These are phyloP conservation scores for Hippophae tibetana DNA, from an alignment of 306 rosid genomes.

Conservation along the genomic window DNA sequence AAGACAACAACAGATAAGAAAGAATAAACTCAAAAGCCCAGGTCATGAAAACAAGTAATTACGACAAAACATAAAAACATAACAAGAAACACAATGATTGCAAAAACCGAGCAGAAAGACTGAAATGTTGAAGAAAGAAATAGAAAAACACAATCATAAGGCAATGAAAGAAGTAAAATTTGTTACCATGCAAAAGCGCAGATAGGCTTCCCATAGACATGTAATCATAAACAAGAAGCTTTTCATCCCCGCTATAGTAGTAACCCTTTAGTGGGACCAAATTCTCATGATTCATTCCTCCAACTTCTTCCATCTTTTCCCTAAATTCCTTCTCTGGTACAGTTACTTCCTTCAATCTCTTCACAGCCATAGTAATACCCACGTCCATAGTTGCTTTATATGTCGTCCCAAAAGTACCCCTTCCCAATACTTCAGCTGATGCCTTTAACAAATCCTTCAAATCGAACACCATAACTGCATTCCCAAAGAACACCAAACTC, in stretches of 20 bases:
- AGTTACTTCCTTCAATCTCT: constrained; percentile 75
- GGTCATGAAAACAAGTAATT: constrained; percentile 7
- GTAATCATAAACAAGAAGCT: constrained; percentile 72
- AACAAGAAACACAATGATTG: constrained; percentile 18
- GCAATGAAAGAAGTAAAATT: constrained; percentile 10
- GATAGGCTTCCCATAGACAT: constrained; percentile 94
- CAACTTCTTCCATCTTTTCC: constrained; percentile 63
- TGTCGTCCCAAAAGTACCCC: constrained; percentile 84
- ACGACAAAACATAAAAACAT: constrained; percentile 11
- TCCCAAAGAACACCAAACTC: constrained; percentile 61
- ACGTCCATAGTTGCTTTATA: constrained; percentile 67
- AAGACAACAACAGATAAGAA: not conserved
- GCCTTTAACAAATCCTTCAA: constrained; percentile 82
- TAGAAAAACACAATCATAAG: constrained; percentile 3
- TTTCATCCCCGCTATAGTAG: constrained; percentile 62
- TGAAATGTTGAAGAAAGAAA: constrained; percentile 12
- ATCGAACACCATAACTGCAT: constrained; percentile 48
- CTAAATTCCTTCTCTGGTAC: constrained; percentile 52
- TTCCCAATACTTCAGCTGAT: constrained; percentile 86
- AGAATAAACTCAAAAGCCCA: not conserved
- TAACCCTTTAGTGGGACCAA: constrained; percentile 69
- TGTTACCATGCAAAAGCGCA: constrained; percentile 78
- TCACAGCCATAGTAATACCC: constrained; percentile 67
- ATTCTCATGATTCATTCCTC: constrained; percentile 60
- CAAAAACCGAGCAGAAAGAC: constrained; percentile 7